Base-by-base conservation (phyloP, 1,284 basidiomycete genomes). In the Rhodotorula sp. region DNA sequence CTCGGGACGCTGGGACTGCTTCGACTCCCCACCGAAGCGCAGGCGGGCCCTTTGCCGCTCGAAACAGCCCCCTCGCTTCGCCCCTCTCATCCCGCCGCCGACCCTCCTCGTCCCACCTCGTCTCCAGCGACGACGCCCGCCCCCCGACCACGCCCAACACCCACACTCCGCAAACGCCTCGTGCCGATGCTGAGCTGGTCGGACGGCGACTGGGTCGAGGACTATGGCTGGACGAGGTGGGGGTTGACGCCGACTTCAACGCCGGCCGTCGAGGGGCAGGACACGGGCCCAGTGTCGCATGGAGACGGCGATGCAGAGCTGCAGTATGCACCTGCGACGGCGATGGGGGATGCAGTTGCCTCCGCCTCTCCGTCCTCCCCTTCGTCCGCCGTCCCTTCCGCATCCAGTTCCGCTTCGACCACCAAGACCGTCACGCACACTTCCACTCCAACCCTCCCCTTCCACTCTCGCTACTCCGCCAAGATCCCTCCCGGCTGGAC, bases 401-500 rank as follows among this genome's bases (percentile, higher is more conserved):
- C 47, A 30, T 34, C 58, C 47, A 8, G 47, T 15, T n/a, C 60
- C 27, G 3, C 48, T 6, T 49, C 53, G 19, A 10, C 51, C 1
- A 13, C 46, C 49, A 4, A 47, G 10, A 29, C 58, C 6, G 9
- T 59, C 10, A 10, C 55, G 19, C n/a, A 51, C 17, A 19, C 56
- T 1, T 9, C 59, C 8, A 27, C 56, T 2, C 46, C 47, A 7
- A 13, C 47, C 15, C 27, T 11, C n/a, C 22, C 46, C 56, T 30
- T 34, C 27, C 39, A 53, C 60, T 46, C 48, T 53, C 34, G 66
- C 66, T 22, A 59, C 2, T n/a, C 47, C 20, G 47, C 70, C 49
- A 49, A 51, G 29, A 69, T 74, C 29, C 73, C 73, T 19, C 47
- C 47, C 10, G 73, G 73, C 2, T 74, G 73, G 73, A 62, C 63